These are phyloP conservation scores for Taphrina pruni DNA, from an alignment of 1,139 yeast genomes.

Conservation along the genomic window DNA sequence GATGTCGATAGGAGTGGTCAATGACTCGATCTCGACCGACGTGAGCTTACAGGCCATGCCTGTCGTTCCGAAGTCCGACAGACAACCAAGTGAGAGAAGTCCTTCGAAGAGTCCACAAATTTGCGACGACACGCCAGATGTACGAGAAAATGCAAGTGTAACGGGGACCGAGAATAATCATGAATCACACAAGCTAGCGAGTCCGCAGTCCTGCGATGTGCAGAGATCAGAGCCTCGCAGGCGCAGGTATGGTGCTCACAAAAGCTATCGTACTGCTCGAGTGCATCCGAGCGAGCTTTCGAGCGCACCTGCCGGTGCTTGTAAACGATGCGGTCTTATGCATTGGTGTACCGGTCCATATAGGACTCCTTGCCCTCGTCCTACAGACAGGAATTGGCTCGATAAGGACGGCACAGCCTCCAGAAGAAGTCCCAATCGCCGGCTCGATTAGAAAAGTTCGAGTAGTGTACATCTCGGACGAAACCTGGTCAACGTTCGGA, in stretches of 20 bases:
- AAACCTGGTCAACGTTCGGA: too few species aligned
- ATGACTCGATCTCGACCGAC: too few species aligned
- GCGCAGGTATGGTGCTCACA: slow-evolving; percentile 2
- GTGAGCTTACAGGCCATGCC: too few species aligned
- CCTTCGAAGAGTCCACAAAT: too few species aligned
- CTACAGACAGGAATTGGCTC: not conserved
- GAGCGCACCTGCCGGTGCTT: slow-evolving; percentile 1
- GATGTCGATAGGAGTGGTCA: too few species aligned
- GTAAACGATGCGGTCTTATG: slow-evolving; percentile 1
- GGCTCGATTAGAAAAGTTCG: not conserved
- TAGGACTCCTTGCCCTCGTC: not conserved
- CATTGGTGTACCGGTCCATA: slow-evolving; percentile 7
- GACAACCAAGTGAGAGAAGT: too few species aligned
- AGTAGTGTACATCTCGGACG: too few species aligned
- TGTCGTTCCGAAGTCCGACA: too few species aligned
- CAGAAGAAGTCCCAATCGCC: not conserved
- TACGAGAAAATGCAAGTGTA: not conserved
- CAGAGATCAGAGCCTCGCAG: not conserved
- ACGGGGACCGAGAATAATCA: not conserved
- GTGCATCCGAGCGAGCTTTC: not conserved
- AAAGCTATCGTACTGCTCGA: not conserved
- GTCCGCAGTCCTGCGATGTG: not conserved
- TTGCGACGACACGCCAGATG: too few species aligned
- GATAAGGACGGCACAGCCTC: not conserved
- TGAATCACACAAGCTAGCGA: not conserved